Evolutionary conservation across 495 filamentous ascomycete species (phyloP).

Genomic region (Acidomyces sp.): DNA sequence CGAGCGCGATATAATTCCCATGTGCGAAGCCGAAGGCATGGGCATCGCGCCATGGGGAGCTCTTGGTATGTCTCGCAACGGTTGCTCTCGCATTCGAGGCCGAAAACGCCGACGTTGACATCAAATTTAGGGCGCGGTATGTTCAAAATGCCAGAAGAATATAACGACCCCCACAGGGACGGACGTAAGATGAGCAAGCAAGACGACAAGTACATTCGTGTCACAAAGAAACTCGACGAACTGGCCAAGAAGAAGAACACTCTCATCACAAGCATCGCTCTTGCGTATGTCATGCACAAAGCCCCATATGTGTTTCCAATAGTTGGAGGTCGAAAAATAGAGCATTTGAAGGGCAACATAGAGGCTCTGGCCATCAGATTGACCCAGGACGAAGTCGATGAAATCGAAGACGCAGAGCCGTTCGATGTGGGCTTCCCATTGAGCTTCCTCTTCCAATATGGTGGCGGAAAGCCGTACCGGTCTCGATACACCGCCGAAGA

Average conservation of each 20-base stretch:
- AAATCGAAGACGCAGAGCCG: conserved; percentile 48
- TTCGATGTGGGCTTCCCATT: conserved; percentile 54
- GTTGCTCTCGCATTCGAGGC: too few species aligned
- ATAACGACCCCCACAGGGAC: conserved; percentile 21
- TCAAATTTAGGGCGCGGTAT: conserved; percentile 51
- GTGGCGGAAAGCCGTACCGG: conserved; percentile 5
- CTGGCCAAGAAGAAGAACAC: conserved; percentile 40
- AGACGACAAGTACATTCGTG: conserved; percentile 21
- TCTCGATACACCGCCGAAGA: conserved; percentile 4
- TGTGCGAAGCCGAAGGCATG: conserved; percentile 47
- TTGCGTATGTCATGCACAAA: conserved; percentile 65
- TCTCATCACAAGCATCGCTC: conserved; percentile 38
- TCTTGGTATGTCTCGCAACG: too few species aligned
- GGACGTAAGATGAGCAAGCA: conserved; percentile 32
- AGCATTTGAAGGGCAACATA: conserved; percentile 56
- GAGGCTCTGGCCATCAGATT: conserved; percentile 47
- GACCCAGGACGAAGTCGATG: conserved; percentile 45
- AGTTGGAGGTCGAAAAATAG: conserved; percentile 51
- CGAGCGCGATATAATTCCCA: conserved; percentile 24
- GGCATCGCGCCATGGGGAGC: conserved; percentile 50
- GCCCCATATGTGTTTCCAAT: conserved; percentile 66
- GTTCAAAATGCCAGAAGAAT: conserved; percentile 39
- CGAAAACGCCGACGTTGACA: too few species aligned
- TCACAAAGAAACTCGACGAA: conserved; percentile 44
- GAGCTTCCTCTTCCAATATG: conserved; percentile 13